phyloP scores from a whole-genome alignment of 139 green algal genomes.

The Ettlia oleoabundans region DNA sequence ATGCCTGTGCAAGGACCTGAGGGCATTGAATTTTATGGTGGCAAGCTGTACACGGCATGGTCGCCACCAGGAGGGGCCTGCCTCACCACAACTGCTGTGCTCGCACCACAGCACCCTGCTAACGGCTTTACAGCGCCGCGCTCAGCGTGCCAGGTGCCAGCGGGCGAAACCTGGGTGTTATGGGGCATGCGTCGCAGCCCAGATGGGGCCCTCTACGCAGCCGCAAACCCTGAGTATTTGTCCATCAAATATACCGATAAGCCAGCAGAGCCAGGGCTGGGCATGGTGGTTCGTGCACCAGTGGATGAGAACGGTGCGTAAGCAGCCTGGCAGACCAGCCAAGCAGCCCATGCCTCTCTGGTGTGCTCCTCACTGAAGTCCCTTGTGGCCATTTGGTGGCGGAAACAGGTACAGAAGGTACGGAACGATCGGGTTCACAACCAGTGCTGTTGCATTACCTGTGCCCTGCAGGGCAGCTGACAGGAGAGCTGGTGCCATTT shows the following conservation, averaged over 20 bases:
- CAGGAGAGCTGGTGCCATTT: neutral
- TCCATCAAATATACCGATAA: neutral
- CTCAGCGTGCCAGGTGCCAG: neutral
- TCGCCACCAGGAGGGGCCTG: neutral
- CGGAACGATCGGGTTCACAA: no score
- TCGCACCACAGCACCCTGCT: neutral
- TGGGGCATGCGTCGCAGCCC: conserved; percentile 1
- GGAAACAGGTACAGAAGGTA: neutral
- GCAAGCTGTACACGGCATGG: neutral
- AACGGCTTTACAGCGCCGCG: neutral
- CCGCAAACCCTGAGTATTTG: neutral
- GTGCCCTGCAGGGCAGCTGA: neutral
- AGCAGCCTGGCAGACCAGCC: no score
- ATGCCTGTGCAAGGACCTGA: neutral
- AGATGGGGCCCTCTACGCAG: conserved; percentile 7
- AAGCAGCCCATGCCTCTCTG: no score
- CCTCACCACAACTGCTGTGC: neutral
- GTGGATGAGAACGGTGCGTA: neutral
- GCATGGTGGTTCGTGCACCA: neutral
- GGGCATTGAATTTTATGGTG: neutral
- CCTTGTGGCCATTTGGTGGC: no score
- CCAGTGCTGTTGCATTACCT: no score
- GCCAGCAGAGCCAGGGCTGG: neutral
- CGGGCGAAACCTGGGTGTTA: neutral
- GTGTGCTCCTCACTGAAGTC: no score